Conservation (phyloP, 139 green algal genomes). For the Haematococcus lacustris region DNA sequence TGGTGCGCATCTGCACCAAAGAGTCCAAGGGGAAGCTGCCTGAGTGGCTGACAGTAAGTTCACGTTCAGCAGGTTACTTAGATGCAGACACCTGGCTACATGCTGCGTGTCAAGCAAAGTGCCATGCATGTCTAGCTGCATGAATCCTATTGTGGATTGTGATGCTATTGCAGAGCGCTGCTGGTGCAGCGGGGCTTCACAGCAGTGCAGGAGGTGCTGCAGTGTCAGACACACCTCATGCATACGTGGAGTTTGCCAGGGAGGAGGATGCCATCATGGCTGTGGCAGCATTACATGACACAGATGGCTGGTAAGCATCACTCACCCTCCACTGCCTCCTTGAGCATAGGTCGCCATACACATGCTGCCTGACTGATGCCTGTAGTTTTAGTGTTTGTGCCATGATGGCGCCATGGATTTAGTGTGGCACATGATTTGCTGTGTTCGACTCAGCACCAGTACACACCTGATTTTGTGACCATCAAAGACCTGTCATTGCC, state of each 20-base stretch:
- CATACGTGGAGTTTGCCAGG: slow-evolving; percentile 41
- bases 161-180: no score
- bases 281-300: slow-evolving; percentile 19
- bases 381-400: no score
- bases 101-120: no score
- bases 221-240: no score
- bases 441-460: background rate
- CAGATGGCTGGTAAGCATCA: slow-evolving; percentile 24
- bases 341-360: no score
- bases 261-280: slow-evolving; percentile 27
- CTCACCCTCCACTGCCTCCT: background rate
- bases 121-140: no score
- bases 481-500: background rate
- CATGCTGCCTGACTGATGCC: no score
- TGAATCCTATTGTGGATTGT: no score
- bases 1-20: slow-evolving; percentile 47
- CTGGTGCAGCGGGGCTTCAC: no score
- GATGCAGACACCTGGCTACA: no score
- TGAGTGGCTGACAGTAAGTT: slow-evolving; percentile 32
- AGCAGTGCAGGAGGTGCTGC: no score
- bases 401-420: background rate
- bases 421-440: background rate
- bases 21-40: slow-evolving; percentile 47
- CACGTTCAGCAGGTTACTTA: background rate
- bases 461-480: background rate